These are phyloP conservation scores for Zymoseptoria brevis DNA, from an alignment of 2,329 filamentous ascomycete species.

Conservation along the genomic window DNA sequence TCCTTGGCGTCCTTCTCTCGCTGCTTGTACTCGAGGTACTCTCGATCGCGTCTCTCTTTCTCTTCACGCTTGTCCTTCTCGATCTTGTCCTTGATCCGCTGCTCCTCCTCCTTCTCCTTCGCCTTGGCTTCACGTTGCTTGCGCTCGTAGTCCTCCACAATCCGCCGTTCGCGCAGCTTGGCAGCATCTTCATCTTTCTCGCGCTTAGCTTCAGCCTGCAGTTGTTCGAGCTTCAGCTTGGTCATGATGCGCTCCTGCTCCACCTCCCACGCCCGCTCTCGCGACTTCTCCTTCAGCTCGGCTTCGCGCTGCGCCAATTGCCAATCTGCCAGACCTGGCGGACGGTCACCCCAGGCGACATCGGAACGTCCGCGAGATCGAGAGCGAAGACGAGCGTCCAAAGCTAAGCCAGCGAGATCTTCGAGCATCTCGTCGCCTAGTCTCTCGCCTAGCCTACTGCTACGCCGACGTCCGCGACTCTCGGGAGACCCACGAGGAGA, in stretches of 20 bases:
- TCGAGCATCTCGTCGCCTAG: constrained; percentile 23
- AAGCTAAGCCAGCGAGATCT: constrained; percentile 25
- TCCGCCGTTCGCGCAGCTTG: constrained; percentile 19
- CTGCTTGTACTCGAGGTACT: constrained; percentile 18
- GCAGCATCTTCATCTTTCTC: constrained; percentile 29
- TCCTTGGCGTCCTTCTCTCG: constrained; percentile 31
- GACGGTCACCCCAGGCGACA: constrained; percentile 7
- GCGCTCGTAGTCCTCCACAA: constrained; percentile 23
- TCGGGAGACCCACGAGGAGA: constrained; percentile 15
- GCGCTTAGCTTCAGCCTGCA: constrained; percentile 23
- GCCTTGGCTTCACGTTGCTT: constrained; percentile 28
- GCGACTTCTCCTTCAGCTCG: constrained; percentile 29
- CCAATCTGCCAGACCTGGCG: constrained; percentile 20
- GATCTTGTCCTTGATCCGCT: constrained; percentile 32
- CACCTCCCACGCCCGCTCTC: constrained; percentile 27
- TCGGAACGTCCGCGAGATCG: constrained; percentile 28
- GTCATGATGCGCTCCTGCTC: constrained; percentile 31
- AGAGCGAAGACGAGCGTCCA: constrained; percentile 28
- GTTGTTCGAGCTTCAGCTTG: constrained; percentile 21
- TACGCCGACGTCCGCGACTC: constrained; percentile 13
- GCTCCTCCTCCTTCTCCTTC: constrained; percentile 34
- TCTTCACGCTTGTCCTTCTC: constrained; percentile 32
- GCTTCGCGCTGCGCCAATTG: constrained; percentile 29
- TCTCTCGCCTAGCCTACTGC: constrained; percentile 14
- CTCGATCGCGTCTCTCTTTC: constrained; percentile 32